phyloP scores from a whole-genome alignment of 2,329 filamentous ascomycete species.

The Gnomoniopsis smithogilvyi region DNA sequence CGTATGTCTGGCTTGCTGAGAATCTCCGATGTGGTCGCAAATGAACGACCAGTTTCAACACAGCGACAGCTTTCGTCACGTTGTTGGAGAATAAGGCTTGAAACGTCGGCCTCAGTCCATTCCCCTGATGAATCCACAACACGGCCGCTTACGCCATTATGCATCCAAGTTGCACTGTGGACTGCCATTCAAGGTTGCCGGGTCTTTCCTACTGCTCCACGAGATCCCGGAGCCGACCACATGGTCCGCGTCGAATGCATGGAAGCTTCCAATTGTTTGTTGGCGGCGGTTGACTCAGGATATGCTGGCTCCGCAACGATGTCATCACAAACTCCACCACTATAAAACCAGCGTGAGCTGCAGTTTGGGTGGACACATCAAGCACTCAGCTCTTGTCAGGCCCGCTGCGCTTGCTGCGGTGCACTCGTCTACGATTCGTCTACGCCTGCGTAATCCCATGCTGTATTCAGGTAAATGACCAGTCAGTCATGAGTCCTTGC shows the following conservation, averaged over 20 bases:
- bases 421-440: slow-evolving; percentile 1
- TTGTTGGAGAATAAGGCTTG: slow-evolving; percentile 12
- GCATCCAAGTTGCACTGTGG: slow-evolving; percentile 1
- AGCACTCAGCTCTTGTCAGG: neutral
- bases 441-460: too few species aligned
- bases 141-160: slow-evolving; percentile 13
- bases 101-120: slow-evolving; percentile 6
- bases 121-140: neutral
- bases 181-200: slow-evolving; percentile 9
- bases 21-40: neutral
- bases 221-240: slow-evolving; percentile 12
- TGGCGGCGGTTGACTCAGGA: neutral
- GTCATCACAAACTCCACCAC: slow-evolving; percentile 11
- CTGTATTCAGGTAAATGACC: too few species aligned
- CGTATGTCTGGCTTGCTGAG: neutral
- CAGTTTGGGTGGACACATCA: slow-evolving; percentile 1
- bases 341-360: neutral
- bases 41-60: slow-evolving; percentile 10
- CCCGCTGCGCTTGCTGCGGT: neutral
- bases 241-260: slow-evolving; percentile 11
- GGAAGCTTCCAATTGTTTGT: slow-evolving; percentile 5
- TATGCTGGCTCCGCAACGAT: slow-evolving; percentile 10
- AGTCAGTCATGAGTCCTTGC: neutral
- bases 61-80: slow-evolving; percentile 5
- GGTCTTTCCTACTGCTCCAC: neutral